These are phyloP conservation scores for Fraxinus floribunda DNA, from an alignment of 305 asterid species.

Conservation along the genomic window DNA sequence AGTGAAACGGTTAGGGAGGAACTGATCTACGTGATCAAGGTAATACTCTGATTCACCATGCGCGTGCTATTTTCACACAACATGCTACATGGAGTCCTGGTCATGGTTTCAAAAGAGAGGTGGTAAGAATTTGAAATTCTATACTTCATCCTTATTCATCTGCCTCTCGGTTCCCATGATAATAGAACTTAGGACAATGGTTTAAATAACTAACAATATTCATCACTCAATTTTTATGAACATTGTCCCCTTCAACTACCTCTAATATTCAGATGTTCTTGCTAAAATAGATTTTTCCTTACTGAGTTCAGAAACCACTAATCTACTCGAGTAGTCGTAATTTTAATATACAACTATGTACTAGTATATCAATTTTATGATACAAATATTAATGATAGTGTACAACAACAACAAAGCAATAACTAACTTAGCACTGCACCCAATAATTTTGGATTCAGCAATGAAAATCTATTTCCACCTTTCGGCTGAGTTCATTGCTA, in stretches of 20 bases:
- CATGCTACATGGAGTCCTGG: not conserved
- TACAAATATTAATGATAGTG: not conserved
- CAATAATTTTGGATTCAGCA: not conserved
- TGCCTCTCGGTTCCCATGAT: not conserved
- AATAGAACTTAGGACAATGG: not conserved
- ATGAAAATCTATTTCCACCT: not conserved
- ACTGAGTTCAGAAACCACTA: not conserved
- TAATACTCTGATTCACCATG: not conserved
- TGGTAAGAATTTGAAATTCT: not conserved
- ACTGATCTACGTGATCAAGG: not conserved
- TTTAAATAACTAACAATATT: not conserved
- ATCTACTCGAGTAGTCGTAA: not conserved
- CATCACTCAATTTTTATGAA: not conserved
- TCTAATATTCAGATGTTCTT: not conserved
- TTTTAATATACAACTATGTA: not conserved
- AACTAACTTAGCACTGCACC: not conserved
- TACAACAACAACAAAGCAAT: not conserved
- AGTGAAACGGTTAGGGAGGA: not conserved
- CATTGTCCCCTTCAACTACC: not conserved
- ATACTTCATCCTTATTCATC: not conserved
- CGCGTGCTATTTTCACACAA: not conserved
- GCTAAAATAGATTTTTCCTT: not conserved
- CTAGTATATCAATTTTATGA: not conserved
- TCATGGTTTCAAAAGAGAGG: not conserved
- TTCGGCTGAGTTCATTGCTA: not conserved